phyloP scores from a whole-genome alignment of 257 asterid species.

The Thymus mandschuricus region DNA sequence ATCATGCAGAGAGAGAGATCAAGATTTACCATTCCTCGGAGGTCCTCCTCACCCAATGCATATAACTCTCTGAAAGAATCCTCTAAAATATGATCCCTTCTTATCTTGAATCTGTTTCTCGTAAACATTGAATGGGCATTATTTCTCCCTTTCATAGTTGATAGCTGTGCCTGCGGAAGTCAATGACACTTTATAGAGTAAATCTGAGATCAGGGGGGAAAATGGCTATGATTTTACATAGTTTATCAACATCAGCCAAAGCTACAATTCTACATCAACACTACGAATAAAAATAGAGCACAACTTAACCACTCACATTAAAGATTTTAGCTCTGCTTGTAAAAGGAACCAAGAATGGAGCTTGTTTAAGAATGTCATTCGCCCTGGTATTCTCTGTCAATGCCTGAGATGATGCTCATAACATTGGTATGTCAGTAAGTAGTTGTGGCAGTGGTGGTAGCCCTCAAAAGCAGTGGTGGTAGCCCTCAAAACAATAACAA shows the following conservation, averaged over 20 bases:
- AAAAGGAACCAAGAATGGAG: conserved; percentile 98
- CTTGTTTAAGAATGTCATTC: conserved; percentile 79
- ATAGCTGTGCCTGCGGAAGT: conserved; percentile 76
- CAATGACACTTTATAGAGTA: conserved; percentile 30
- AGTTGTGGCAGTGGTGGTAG: background rate
- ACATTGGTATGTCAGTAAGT: conserved; percentile 14
- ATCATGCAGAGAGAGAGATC: conserved; percentile 11
- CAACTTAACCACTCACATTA: conserved; percentile 62
- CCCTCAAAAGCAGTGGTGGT: background rate
- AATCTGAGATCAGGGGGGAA: conserved; percentile 1
- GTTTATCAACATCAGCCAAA: conserved; percentile 16
- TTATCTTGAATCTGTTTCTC: conserved; percentile 78
- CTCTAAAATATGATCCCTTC: conserved; percentile 86
- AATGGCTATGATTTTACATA: conserved; percentile 18
- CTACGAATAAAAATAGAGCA: conserved; percentile 22
- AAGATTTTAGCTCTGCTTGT: conserved; percentile 92
- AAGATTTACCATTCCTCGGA: conserved; percentile 75
- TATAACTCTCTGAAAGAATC: conserved; percentile 90
- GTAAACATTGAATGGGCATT: conserved; percentile 57
- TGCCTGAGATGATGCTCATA: conserved; percentile 59
- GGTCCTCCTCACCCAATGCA: conserved; percentile 80
- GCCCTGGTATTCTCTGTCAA: conserved; percentile 81
- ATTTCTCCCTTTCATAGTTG: conserved; percentile 60
- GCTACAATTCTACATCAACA: conserved; percentile 22
- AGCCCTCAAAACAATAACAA: background rate